phyloP scores from a whole-genome alignment of 2,329 filamentous ascomycete genomes.

The Elsinoe australis region DNA sequence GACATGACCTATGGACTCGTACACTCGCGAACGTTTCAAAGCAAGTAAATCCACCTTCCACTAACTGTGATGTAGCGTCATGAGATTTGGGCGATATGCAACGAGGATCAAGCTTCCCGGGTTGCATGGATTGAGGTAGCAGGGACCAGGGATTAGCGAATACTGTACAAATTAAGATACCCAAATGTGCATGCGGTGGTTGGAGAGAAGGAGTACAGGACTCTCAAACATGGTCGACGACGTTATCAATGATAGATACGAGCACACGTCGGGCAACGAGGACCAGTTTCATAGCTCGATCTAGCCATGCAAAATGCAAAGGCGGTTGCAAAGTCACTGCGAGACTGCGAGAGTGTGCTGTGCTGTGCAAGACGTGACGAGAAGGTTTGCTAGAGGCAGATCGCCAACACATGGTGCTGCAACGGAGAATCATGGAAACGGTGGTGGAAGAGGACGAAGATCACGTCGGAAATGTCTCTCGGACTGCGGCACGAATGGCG shows the following conservation, averaged over 20 bases:
- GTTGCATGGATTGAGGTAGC: too few species aligned
- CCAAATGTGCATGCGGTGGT: not conserved
- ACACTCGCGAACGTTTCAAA: slow-evolving; percentile 13
- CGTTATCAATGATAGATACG: slow-evolving; percentile 12
- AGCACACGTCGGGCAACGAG: slow-evolving; percentile 1
- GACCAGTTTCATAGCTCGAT: slow-evolving; percentile 11
- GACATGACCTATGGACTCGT: not conserved
- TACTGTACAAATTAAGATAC: not conserved
- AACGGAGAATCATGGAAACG: slow-evolving; percentile 14
- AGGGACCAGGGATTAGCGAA: too few species aligned
- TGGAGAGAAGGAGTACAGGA: not conserved
- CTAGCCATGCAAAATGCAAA: slow-evolving; percentile 4
- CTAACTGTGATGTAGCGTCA: slow-evolving; percentile 1
- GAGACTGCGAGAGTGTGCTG: too few species aligned
- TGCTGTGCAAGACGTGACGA: slow-evolving; percentile 11
- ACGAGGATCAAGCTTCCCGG: too few species aligned
- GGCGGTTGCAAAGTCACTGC: not conserved
- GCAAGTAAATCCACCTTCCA: not conserved
- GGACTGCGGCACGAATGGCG: slow-evolving; percentile 5
- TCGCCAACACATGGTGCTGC: slow-evolving; percentile 7
- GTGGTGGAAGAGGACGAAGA: not conserved
- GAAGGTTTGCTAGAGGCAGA: slow-evolving; percentile 14
- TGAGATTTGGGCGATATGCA: too few species aligned
- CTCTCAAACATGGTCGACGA: not conserved
- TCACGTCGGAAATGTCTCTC: too few species aligned